Evolutionary conservation across 2,329 filamentous ascomycete species (phyloP).

Genomic region (Parascedosporium putredinis): DNA sequence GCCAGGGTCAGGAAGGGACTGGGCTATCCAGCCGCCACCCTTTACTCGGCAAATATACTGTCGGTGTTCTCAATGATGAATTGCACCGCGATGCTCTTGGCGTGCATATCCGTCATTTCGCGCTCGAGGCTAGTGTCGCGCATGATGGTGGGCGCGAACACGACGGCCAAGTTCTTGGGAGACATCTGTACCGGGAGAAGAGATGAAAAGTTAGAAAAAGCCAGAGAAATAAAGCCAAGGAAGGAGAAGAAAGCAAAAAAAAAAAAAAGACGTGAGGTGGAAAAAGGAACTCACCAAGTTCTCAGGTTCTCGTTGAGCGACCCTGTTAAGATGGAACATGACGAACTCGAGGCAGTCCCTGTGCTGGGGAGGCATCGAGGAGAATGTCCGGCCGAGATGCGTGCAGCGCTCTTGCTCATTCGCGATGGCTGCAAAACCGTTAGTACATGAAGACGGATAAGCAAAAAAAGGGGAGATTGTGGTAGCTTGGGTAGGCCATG

Average conservation of each 20-base stretch:
- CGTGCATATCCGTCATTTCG: slow-evolving; percentile 92
- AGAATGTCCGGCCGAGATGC: slow-evolving; percentile 63
- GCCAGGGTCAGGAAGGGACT: no score
- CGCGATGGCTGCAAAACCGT: slow-evolving; percentile 41
- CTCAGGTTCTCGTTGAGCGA: slow-evolving; percentile 70
- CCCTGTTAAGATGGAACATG: slow-evolving; percentile 82
- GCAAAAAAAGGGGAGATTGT: not conserved
- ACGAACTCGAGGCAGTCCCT: slow-evolving; percentile 86
- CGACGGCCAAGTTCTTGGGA: slow-evolving; percentile 87
- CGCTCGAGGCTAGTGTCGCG: slow-evolving; percentile 78
- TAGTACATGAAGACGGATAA: slow-evolving; percentile 14
- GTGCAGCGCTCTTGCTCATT: slow-evolving; percentile 58
- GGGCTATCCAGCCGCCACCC: not conserved
- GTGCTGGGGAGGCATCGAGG: slow-evolving; percentile 71
- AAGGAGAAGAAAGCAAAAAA: no score
- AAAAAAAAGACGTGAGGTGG: no score
- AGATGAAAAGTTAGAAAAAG: not conserved
- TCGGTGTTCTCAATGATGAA: slow-evolving; percentile 87
- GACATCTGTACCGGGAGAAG: slow-evolving; percentile 70
- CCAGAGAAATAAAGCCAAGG: not conserved
- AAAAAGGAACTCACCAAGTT: slow-evolving; percentile 75
- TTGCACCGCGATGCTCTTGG: slow-evolving; percentile 85
- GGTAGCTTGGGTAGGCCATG: no score
- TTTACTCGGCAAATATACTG: slow-evolving; percentile 56
- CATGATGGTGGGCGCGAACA: slow-evolving; percentile 98